Evolutionary conservation across 2,329 filamentous ascomycete genomes (phyloP).

Genomic region (Incumbomyces lentus): DNA sequence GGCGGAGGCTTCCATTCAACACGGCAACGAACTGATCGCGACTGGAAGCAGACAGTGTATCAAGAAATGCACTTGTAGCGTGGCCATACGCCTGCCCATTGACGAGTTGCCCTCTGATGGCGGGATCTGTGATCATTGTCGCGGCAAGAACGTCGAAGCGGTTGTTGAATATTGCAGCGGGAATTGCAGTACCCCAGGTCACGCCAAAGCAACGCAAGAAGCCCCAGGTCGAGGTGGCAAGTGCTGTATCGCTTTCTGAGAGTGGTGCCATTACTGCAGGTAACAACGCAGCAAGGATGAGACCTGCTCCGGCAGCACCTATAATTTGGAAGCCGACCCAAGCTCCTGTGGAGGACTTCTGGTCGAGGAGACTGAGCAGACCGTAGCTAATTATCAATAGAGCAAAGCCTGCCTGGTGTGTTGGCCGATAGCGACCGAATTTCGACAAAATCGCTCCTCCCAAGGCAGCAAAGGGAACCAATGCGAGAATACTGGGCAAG

Average conservation of each 20-base stretch:
- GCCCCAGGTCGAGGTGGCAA: conserved; percentile 17
- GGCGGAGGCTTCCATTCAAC: conserved; percentile 10
- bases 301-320: conserved; percentile 16
- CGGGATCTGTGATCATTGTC: background rate
- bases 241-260: conserved; percentile 18
- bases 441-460: conserved; percentile 21
- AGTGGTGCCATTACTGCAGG: conserved; percentile 20
- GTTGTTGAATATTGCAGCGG: conserved; percentile 24
- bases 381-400: conserved; percentile 11
- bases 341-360: conserved; percentile 14
- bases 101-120: too few species aligned
- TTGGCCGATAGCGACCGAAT: conserved; percentile 22
- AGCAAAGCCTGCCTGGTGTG: conserved; percentile 21
- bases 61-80: too few species aligned
- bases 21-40: conserved; percentile 8
- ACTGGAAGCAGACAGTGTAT: background rate
- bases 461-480: conserved; percentile 14
- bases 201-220: conserved; percentile 23
- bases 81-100: too few species aligned
- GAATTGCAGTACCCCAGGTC: conserved; percentile 24
- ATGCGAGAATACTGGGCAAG: conserved; percentile 16
- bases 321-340: conserved; percentile 23
- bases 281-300: conserved; percentile 13
- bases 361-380: conserved; percentile 21
- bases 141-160: conserved; percentile 9